Evolutionary conservation across 352 stramenopile genomes (phyloP), one percentile per base, ranked within the genome.

Genomic region (Pythium aquatile): DNA sequence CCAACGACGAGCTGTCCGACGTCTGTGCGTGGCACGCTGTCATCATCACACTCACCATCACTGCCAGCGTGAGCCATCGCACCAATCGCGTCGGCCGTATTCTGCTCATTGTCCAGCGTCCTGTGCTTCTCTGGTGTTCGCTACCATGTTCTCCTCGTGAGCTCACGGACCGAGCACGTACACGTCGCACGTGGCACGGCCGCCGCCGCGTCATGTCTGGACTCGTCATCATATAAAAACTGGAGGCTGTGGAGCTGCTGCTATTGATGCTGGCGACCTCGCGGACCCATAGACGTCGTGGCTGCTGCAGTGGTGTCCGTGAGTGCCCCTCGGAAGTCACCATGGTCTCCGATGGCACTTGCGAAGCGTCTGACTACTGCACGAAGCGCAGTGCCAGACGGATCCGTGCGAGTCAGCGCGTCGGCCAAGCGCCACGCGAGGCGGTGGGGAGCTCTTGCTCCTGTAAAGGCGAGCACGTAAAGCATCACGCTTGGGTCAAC

Each of bases 1-100:
- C 49, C 5, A 37, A 37, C 8, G 49, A 47, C 0, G 39, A 65
- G 3, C 20, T 26, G 20, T 51, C 44, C 13, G n/a, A 14, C 5
- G n/a, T 35, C 51, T 66, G 60, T 24, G 60, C 60, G 30, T 55
- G 29, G 42, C 60, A 66, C 49, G 52, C 60, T 2, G 51, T 44
- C 14, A 60, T 20, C 7, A 60, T 30, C 1, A 55, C 37, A 16
- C 29, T 59, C 16, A 52, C 16, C 17, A 35, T 29, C 13, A 65
- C 59, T 5, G 29, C 48, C 5, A 65, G 13, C 47, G 59, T 26
- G 35, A 58, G 20, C 59, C 48, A 65, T n/a, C 44, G 44, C 44
- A 51, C 14, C 20, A 51, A 30, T 4, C 44, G 44, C 44, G 20
- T 28, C 44, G 44, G 44, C 30, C 44, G 44, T 51, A 51, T 51